phyloP scores from a whole-genome alignment of 129 eudicot species.

The Centaurea solstitialis region DNA sequence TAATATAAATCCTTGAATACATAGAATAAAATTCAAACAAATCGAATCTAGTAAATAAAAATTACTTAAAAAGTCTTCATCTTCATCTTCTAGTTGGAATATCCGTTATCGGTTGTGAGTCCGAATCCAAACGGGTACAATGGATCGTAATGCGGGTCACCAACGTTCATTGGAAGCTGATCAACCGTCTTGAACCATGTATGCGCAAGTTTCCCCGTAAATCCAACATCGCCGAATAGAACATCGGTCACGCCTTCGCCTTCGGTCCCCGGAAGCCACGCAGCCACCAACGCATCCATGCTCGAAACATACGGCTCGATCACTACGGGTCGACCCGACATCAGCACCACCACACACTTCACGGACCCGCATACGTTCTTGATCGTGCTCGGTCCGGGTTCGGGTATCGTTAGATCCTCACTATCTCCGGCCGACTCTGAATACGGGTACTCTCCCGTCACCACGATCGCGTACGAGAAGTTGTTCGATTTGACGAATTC shows the following conservation, averaged over 20 bases:
- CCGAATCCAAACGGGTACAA: constrained; percentile 35
- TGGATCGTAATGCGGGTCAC: constrained; percentile 34
- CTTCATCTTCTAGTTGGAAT: neutral
- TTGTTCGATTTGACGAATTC: constrained; percentile 43
- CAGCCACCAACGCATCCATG: constrained; percentile 69
- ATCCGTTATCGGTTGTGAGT: constrained; percentile 6
- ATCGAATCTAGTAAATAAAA: neutral
- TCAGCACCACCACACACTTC: constrained; percentile 65
- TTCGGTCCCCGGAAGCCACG: constrained; percentile 80
- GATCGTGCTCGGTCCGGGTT: constrained; percentile 53
- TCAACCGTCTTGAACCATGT: constrained; percentile 36
- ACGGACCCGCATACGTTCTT: constrained; percentile 54
- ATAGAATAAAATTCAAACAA: neutral
- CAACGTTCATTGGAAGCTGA: constrained; percentile 36
- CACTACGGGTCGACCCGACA: constrained; percentile 70
- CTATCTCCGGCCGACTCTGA: constrained; percentile 67
- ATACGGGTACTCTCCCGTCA: constrained; percentile 75
- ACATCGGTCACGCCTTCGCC: constrained; percentile 74
- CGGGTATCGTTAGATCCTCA: constrained; percentile 50
- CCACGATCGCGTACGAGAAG: constrained; percentile 70
- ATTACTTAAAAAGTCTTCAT: neutral
- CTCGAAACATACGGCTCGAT: constrained; percentile 52
- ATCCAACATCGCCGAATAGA: constrained; percentile 33
- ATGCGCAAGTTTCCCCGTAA: constrained; percentile 29
- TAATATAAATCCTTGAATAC: neutral